A percentile compares a stretch with the other conserved stretches of the same genome.
These are phyloP conservation scores for Ceratobasidium sp. DNA, from an alignment of 1,284 basidiomycete genomes.

Conservation along the genomic window DNA sequence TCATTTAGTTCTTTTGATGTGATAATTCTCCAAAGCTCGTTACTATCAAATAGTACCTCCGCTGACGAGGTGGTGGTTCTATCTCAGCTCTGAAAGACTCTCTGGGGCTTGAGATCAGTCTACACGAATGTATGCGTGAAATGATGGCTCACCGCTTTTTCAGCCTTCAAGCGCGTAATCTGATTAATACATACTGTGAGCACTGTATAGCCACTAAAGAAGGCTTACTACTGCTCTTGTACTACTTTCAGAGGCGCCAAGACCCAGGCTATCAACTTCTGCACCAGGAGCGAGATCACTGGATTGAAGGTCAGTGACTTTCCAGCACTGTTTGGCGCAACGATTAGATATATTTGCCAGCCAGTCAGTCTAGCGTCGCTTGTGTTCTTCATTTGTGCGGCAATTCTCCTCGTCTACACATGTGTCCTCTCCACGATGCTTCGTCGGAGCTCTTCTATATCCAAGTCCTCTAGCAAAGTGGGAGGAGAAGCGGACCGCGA, in stretches of 20 bases:
- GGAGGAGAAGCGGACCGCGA: neutral
- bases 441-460: too few species aligned
- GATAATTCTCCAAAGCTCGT: slow-evolving; percentile 5
- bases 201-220: neutral
- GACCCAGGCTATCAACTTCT: neutral
- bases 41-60: neutral
- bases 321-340: neutral
- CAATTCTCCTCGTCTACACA: neutral
- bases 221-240: neutral
- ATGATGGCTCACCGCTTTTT: neutral
- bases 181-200: neutral
- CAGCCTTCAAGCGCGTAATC: neutral
- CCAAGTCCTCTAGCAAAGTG: too few species aligned
- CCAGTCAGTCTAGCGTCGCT: neutral
- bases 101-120: too few species aligned
- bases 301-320: neutral
- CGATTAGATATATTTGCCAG: neutral
- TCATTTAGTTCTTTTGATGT: neutral
- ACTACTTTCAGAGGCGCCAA: neutral
- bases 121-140: too few species aligned
- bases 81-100: neutral
- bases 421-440: neutral
- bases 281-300: neutral
- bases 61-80: slow-evolving; percentile 4
- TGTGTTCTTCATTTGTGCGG: neutral